Evolutionary conservation across 495 filamentous ascomycete genomes (phyloP).

Genomic region (Penicillium goetzii): DNA sequence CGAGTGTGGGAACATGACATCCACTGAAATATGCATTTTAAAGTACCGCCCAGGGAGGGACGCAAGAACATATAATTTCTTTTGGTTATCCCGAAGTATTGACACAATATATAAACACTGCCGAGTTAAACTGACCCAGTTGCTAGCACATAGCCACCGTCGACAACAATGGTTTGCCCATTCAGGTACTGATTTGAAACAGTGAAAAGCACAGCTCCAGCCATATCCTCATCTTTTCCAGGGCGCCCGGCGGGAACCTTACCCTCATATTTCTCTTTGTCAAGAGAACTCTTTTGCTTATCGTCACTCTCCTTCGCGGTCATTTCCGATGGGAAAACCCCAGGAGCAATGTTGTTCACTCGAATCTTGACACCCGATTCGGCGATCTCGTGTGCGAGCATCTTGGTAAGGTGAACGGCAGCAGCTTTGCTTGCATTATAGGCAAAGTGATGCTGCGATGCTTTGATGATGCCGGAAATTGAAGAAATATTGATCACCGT

Average conservation of each 20-base stretch:
- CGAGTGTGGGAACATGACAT: not conserved
- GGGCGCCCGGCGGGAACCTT: conserved; percentile 64
- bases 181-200: conserved; percentile 73
- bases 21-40: not conserved
- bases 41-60: not conserved
- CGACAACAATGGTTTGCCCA: conserved; percentile 68
- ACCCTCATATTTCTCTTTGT: conserved; percentile 60
- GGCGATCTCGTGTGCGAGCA: conserved; percentile 55
- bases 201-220: conserved; percentile 63
- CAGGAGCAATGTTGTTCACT: conserved; percentile 60
- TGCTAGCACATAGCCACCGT: conserved; percentile 61
- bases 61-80: not conserved
- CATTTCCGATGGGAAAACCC: conserved; percentile 60
- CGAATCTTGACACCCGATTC: conserved; percentile 48
- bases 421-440: conserved; percentile 59
- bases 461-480: conserved; percentile 55
- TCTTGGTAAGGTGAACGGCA: conserved; percentile 56
- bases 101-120: not conserved
- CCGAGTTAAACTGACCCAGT: conserved; percentile 24
- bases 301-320: conserved; percentile 56
- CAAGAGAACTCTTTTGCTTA: conserved; percentile 66
- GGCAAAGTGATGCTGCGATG: conserved; percentile 55
- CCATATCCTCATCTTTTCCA: conserved; percentile 77
- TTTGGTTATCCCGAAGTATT: not conserved
- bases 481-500: conserved; percentile 64